Conservation (phyloP, 768 basidiomycete species). For the Mycena floridula region DNA sequence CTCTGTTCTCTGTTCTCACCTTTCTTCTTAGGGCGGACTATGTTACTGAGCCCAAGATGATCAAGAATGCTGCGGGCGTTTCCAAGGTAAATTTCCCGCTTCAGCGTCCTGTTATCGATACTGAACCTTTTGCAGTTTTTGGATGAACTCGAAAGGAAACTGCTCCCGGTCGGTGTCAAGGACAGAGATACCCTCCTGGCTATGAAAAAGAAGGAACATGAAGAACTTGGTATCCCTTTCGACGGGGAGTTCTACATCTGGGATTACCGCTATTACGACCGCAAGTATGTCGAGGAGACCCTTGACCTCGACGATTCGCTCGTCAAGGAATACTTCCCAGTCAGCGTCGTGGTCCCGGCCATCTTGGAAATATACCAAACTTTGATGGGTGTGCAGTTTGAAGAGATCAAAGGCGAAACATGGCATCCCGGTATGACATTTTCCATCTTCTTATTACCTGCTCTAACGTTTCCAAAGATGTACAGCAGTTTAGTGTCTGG, state of each 20-base stretch:
- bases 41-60: constrained; percentile 81
- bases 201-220: constrained; percentile 72
- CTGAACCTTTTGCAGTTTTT: constrained; percentile 49
- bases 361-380: constrained; percentile 83
- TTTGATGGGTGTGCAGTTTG: constrained; percentile 71
- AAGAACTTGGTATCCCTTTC: constrained; percentile 50
- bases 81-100: constrained; percentile 27
- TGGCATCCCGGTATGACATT: constrained; percentile 82
- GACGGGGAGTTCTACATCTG: constrained; percentile 76
- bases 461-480: too few relatives aligned
- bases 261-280: constrained; percentile 79
- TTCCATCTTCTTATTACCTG: not conserved
- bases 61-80: constrained; percentile 61
- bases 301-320: constrained; percentile 69
- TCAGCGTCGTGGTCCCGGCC: constrained; percentile 72
- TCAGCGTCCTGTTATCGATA: not conserved
- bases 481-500: constrained; percentile 84
- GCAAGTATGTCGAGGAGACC: constrained; percentile 58
- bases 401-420: constrained; percentile 51
- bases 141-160: constrained; percentile 64
- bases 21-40: constrained; percentile 58
- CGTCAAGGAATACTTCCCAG: constrained; percentile 89
- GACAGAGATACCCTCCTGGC: constrained; percentile 63
- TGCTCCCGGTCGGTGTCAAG: constrained; percentile 64
- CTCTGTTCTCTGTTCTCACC: too few relatives aligned